Base-by-base conservation (phyloP, 768 basidiomycete species). In the Lenzites betulinus region DNA sequence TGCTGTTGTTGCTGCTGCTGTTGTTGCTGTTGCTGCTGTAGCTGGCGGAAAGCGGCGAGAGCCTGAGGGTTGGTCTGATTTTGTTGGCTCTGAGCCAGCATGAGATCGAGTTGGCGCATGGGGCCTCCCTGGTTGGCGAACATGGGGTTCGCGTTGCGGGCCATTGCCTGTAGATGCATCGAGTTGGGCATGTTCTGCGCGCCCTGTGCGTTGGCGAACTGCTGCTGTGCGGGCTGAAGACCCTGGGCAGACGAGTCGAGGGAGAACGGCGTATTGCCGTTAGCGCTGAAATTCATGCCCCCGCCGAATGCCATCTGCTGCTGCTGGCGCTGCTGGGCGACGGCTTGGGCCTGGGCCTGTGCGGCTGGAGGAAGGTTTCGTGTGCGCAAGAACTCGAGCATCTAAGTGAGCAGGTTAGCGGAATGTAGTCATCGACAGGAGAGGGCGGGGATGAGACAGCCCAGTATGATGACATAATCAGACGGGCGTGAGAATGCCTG, bases 401-500 rank as follows among this genome's bases (percentile, higher is more conserved):
- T 62, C 66, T 67, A 47, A 26, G n/a, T 16, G 33, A 39, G 7
- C n/a, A 35, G 36, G 7, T 48, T 30, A 58, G 56, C 33, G 62
- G 55, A 42, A 60, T 51, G 55, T 58, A 57, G 47, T 43, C 20
- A 41, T 18, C 35, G 49, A 30, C 42, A 50, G 35, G 38, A 33
- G 51, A 57, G 59, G 49, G 43, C 16, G 49, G 50, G 48, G 52
- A 59, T 64, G 62, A 64, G 65, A 60, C 58, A 64, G 59, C 44
- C 51, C 54, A 52, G 58, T 60, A 53, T 64, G 69, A 68, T 70
- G 67, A 70, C 69, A 67, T 70, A 70, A 70, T 65, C 69, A 69
- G 59, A 59, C 66, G 63, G 59, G 63, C 66, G 66, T 67, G 66
- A 60, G 66, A 67, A 62, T 63, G 58, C 50, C 57, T 53, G 44